Base-by-base conservation (phyloP, 2,329 filamentous ascomycete genomes). In the Fusarium temperatum region DNA sequence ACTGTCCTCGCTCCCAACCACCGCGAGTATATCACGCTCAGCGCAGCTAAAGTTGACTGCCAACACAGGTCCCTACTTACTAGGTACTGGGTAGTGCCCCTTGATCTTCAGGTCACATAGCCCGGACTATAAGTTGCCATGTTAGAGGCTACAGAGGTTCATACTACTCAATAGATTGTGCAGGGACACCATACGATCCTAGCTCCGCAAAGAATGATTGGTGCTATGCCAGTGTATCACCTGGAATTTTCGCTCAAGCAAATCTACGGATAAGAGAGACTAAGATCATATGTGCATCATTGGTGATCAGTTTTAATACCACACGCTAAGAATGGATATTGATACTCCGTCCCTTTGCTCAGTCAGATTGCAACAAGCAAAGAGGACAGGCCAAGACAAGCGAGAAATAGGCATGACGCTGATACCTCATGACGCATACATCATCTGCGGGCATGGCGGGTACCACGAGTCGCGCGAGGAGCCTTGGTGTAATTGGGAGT, bases 381-480 rank as follows among this genome's bases (percentile, higher is more conserved):
- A 62, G 30, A 62, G 63, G 42, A 63, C 54, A 56, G 58, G 48
- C 44, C 64, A 64, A 60, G 55, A 51, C 41, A 54, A 58, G 68
- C 63, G 32, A 65, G 55, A 63, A 51, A 60, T 69, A 15, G 57
- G 42, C 30, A 59, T 64, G 72, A 58, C 50, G 63, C 54, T 45
- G 62, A 66, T 78, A 78, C 77, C 59, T 78, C 66, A 68, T 71
- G 67, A 68, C 67, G 54, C 74, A 76, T 78, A 78, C 71, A 73
- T 68, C 66, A 66, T 75, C 61, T 75, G 77, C 73, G 63, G 74
- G 66, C 75, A 74, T 61, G 63, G 74, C 75, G 69, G 70, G 77
- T 78, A 78, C 74, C 74, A 63, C 67, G 64, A 77, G 71, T 73
- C 67, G 73, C 50, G 70, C 57, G 66, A 59, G 51, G 57, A 71